Evolutionary conservation across 2,329 filamentous ascomycete species (phyloP), one percentile per base, ranked within the genome.

Genomic region (Erysiphe pulchra): DNA sequence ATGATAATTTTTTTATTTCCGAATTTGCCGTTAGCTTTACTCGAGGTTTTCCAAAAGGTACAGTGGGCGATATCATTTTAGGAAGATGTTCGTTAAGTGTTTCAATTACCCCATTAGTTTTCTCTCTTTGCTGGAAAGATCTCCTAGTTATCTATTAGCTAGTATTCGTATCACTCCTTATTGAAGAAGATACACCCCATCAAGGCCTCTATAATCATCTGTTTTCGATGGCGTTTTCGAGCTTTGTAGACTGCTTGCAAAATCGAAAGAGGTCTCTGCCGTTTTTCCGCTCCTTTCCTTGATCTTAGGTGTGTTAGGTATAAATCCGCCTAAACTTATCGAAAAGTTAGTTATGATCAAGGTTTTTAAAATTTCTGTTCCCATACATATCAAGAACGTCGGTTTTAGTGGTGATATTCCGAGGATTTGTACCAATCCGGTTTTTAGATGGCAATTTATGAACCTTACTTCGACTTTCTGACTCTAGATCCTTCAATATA

Each of bases 1-100:
- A 98, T 1, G 68, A 75, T 53, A 94, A 78, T 59, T 93, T 94
- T 59, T 86, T 85, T 56, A 84, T 71, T 58, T 95, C 87, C 1
- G 84, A 87, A 48, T 82, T 81, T 2, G 84, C 81, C 6, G 78
- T 86, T 17, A 93, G 69, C 57, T 81, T 86, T 59, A 95, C 75
- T 44, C 90, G 79, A 14, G 83, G 58, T 59, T 90, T 81, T 11
- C 74, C 59, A 51, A 75, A 82, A 1, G 80, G 78, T 31, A 77
- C 76, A 20, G 81, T 70, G 2, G 80, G 81, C 1, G 78, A 65
- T 42, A 83, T 75, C 30, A 79, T 66, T 1, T 75, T 62, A 13
- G 69, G 59, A 30, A 92, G 70, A 48, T 87, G 74, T 38, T 71
- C 66, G 60, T 94, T 94, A 50, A 98, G 69, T 28, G 84, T 72